Evolutionary conservation across 768 basidiomycete species (phyloP).

Genomic region (Stropharia rugosoannulata): DNA sequence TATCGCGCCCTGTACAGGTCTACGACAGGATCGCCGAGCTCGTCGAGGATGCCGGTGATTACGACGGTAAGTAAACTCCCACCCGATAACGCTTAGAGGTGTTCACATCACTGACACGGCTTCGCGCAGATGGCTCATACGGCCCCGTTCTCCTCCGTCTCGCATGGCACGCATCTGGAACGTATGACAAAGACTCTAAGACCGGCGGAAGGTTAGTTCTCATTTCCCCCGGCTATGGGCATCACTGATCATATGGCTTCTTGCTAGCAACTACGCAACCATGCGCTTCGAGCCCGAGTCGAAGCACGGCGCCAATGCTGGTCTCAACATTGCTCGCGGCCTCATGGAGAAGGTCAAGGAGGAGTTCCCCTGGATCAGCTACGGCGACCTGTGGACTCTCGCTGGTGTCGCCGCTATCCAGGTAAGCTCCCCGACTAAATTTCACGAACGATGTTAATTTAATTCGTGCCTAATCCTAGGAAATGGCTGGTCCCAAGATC

Average conservation of each 20-base stretch:
- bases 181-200: conserved; percentile 78
- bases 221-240: not conserved
- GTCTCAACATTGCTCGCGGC: conserved; percentile 75
- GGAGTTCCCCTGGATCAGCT: conserved; percentile 91
- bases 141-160: conserved; percentile 87
- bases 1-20: conserved; percentile 46
- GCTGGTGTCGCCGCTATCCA: conserved; percentile 89
- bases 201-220: conserved; percentile 74
- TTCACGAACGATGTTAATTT: not conserved
- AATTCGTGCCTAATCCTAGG: conserved; percentile 34
- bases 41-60: conserved; percentile 74
- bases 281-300: conserved; percentile 97
- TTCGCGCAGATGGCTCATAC: conserved; percentile 73
- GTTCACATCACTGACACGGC: not conserved
- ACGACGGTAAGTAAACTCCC: conserved; percentile 67
- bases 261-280: conserved; percentile 87
- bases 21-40: conserved; percentile 86
- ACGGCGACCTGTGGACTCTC: conserved; percentile 97
- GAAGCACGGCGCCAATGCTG: conserved; percentile 80
- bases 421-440: conserved; percentile 26
- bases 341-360: conserved; percentile 86
- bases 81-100: conserved; percentile 6
- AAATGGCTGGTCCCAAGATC: conserved; percentile 90
- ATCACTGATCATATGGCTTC: conserved; percentile 10
- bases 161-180: conserved; percentile 94